These are phyloP conservation scores for Fonsecaea pedrosoi DNA, from an alignment of 2,329 filamentous ascomycete species.

Conservation along the genomic window DNA sequence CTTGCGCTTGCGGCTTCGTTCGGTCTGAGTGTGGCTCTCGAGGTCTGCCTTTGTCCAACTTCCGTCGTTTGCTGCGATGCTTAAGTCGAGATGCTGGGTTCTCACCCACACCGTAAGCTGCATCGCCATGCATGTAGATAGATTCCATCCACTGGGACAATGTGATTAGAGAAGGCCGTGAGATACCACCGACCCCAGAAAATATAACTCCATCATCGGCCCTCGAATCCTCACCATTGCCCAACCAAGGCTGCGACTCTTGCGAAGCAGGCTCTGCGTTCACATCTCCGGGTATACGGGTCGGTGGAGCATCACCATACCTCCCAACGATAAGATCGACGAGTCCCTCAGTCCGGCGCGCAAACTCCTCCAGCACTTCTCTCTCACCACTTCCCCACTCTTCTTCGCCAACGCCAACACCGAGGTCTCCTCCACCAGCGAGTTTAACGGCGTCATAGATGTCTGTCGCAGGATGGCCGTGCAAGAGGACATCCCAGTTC, in stretches of 20 bases:
- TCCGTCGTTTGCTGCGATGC: slow-evolving; percentile 45
- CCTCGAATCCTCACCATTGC: slow-evolving; percentile 69
- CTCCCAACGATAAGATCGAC: slow-evolving; percentile 86
- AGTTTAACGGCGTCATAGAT: slow-evolving; percentile 86
- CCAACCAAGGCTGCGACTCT: slow-evolving; percentile 70
- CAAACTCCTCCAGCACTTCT: slow-evolving; percentile 89
- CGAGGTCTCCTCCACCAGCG: slow-evolving; percentile 86
- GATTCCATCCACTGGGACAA: slow-evolving; percentile 87
- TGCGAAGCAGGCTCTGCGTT: slow-evolving; percentile 39
- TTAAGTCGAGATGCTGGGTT: slow-evolving; percentile 73
- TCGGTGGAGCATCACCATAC: slow-evolving; percentile 68
- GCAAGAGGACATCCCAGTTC: slow-evolving; percentile 85
- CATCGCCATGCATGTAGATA: slow-evolving; percentile 80
- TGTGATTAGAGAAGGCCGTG: slow-evolving; percentile 72
- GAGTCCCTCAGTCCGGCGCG: slow-evolving; percentile 78
- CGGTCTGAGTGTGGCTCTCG: slow-evolving; percentile 11
- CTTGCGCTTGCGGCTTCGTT: slow-evolving; percentile 11
- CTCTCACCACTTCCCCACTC: slow-evolving; percentile 92
- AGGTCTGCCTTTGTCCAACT: slow-evolving; percentile 40
- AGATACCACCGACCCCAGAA: slow-evolving; percentile 76
- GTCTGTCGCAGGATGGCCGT: slow-evolving; percentile 82
- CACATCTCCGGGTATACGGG: slow-evolving; percentile 39
- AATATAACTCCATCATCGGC: slow-evolving; percentile 86
- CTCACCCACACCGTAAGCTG: slow-evolving; percentile 83
- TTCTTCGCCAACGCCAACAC: slow-evolving; percentile 93